These are phyloP conservation scores for Candida nanaspora DNA, from an alignment of 805 yeast genomes.

Conservation along the genomic window DNA sequence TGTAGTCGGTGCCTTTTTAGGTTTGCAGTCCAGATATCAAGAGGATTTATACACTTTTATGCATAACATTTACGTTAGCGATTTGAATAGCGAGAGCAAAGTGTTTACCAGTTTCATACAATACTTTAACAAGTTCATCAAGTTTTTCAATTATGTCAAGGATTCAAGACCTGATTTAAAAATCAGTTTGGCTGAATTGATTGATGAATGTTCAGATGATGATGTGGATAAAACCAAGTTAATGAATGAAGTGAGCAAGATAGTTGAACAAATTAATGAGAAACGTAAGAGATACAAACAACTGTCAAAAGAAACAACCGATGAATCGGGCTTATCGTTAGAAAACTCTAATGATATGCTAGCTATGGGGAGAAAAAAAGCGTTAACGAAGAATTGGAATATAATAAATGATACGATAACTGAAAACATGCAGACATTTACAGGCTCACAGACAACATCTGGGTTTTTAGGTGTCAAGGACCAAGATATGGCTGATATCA, in stretches of 20 bases:
- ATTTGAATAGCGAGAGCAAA: slow-evolving; percentile 34
- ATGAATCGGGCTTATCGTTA: slow-evolving; percentile 1
- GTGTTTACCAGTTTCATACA: slow-evolving; percentile 63
- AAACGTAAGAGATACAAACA: slow-evolving; percentile 34
- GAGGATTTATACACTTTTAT: slow-evolving; percentile 66
- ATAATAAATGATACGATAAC: slow-evolving; percentile 29
- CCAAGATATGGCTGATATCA: slow-evolving; percentile 38
- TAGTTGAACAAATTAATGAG: slow-evolving; percentile 29
- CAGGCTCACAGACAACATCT: slow-evolving; percentile 13
- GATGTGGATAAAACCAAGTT: slow-evolving; percentile 28
- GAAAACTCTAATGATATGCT: slow-evolving; percentile 15
- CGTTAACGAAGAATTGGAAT: slow-evolving; percentile 35
- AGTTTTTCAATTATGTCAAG: slow-evolving; percentile 57
- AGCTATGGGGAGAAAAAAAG: slow-evolving; percentile 16
- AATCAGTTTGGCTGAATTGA: slow-evolving; percentile 37
- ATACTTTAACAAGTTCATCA: slow-evolving; percentile 68
- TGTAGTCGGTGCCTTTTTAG: slow-evolving; percentile 60
- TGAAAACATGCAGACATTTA: slow-evolving; percentile 3
- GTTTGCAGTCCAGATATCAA: slow-evolving; percentile 64
- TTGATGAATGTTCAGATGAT: slow-evolving; percentile 11
- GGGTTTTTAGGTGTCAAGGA: slow-evolving; percentile 29
- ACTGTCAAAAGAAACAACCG: slow-evolving; percentile 15
- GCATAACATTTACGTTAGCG: slow-evolving; percentile 77
- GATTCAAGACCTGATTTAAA: slow-evolving; percentile 30
- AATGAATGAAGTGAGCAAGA: slow-evolving; percentile 30